Evolutionary conservation across 495 filamentous ascomycete genomes (phyloP), one percentile per base, ranked within the genome.

Genomic region (Aspergillus avenaceus): DNA sequence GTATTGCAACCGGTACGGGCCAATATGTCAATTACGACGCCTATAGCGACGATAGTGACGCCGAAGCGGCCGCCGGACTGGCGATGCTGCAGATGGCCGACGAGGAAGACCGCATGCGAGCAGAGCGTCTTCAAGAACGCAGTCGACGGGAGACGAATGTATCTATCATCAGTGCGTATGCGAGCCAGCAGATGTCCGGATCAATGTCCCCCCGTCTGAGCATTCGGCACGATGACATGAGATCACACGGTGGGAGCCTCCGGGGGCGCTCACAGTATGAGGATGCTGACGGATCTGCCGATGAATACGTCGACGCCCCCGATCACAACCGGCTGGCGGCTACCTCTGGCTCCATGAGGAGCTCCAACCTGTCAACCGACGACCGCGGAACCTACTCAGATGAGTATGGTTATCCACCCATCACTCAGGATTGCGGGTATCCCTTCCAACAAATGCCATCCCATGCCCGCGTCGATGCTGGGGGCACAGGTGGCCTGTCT

Each of bases 1-100:
- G 72, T 28, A 69, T 67, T 23, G 66, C 74, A 28, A 71, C 69
- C 8, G 65, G 69, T 6, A 65, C 71, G 5, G 76, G 72, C 0
- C 63, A 72, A 26, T 67, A 71, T 47, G 66, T 74, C 27, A 75
- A 78, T 50, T 80, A 82, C 47, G 72, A 68, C 61, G 76, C 72
- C 1, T 77, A 81, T 52, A 81, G 77, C 58, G 80, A 93, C 52
- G 88, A 89, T 23, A 96, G 90, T 58, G 93, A 99, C 54, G 82
- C 90, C 0, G 93, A 99, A 66, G 92, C 89, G 22, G 86, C 87
- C 18, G 89, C 88, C 22, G 93, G 93, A 1, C 70, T 95, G 14
- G 82, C 84, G 54, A 90, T 91, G 59, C 79, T 98, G 78, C 84
- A 81, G 27, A 80, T 88, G 67, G 88, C 88, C 1, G 93, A 96